These are phyloP conservation scores for Cetradonia linearis DNA, from an alignment of 495 filamentous ascomycete species.

Conservation along the genomic window DNA sequence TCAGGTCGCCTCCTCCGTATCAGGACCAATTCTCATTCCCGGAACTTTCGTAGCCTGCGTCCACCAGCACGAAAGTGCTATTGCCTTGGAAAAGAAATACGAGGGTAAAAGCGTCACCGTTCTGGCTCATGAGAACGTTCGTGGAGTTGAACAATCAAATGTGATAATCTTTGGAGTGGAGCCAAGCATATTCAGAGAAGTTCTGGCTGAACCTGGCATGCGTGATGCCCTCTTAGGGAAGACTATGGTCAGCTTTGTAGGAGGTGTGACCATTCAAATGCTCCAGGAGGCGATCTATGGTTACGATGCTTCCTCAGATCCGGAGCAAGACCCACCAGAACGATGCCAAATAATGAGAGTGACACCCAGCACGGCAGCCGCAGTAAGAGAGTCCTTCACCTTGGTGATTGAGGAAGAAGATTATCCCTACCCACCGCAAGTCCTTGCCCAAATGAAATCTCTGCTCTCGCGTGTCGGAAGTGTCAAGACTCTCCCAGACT, in stretches of 20 bases:
- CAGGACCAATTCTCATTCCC: not conserved
- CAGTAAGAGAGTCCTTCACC: constrained; percentile 20
- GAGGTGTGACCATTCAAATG: constrained; percentile 16
- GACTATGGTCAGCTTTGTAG: constrained; percentile 22
- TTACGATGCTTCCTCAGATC: constrained; percentile 3
- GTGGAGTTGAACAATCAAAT: constrained; percentile 16
- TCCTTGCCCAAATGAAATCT: constrained; percentile 9
- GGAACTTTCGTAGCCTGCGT: constrained; percentile 14
- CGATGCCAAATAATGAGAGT: constrained; percentile 16
- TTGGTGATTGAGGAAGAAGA: constrained; percentile 14
- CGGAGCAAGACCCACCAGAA: not conserved
- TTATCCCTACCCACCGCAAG: not conserved
- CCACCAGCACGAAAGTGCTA: not conserved
- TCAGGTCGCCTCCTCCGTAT: not conserved
- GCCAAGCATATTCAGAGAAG: constrained; percentile 17
- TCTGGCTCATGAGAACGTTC: constrained; percentile 17
- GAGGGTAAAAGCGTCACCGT: not conserved
- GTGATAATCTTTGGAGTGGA: constrained; percentile 22
- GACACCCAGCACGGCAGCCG: constrained; percentile 28
- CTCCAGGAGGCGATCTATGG: constrained; percentile 12
- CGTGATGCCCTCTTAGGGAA: constrained; percentile 20
- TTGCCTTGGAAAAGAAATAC: not conserved
- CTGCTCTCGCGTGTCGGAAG: constrained; percentile 31
- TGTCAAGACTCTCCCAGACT: constrained; percentile 14
- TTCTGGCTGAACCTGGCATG: constrained; percentile 20